A percentile compares a stretch with the other conserved stretches of the same genome.
Evolutionary conservation across 208 protist species (phyloP).

Genomic region (Crithidia expoeki): DNA sequence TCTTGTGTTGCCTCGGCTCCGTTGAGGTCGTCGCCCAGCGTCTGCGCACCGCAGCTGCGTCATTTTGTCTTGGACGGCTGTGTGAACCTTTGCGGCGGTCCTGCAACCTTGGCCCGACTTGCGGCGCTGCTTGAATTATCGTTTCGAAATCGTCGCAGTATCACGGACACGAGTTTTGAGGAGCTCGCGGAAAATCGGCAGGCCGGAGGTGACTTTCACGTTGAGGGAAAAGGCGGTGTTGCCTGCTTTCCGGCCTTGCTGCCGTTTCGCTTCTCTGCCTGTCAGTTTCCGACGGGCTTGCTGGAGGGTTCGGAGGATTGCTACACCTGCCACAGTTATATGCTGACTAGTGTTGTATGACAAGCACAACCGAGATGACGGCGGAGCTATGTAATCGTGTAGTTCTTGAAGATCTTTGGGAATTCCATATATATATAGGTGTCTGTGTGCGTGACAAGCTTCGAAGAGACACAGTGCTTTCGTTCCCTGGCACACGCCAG

Average conservation of each 20-base stretch:
- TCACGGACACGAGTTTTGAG: constrained; percentile 6
- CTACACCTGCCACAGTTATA: constrained; percentile 12
- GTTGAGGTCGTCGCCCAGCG: background rate
- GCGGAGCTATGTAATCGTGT: constrained; percentile 8
- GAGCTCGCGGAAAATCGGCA: background rate
- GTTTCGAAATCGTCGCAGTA: constrained; percentile 13
- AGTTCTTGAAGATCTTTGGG: background rate
- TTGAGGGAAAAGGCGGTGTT: background rate
- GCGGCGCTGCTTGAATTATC: constrained; percentile 12
- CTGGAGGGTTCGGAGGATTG: constrained; percentile 10
- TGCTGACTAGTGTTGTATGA: constrained; percentile 8
- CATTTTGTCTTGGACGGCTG: constrained; percentile 24
- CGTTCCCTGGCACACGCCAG: no score
- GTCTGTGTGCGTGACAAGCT: no score
- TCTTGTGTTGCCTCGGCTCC: background rate
- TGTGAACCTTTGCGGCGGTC: constrained; percentile 14
- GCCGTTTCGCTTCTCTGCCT: constrained; percentile 6
- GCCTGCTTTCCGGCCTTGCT: constrained; percentile 12
- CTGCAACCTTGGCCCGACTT: background rate
- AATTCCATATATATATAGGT: no score
- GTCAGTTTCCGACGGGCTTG: constrained; percentile 11
- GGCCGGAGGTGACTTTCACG: background rate
- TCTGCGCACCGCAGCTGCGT: background rate
- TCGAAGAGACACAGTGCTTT: background rate
- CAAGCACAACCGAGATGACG: constrained; percentile 2